Evolutionary conservation across 306 rosid species (phyloP), one percentile per base, ranked within the genome.

Genomic region (Trifolium pratense): DNA sequence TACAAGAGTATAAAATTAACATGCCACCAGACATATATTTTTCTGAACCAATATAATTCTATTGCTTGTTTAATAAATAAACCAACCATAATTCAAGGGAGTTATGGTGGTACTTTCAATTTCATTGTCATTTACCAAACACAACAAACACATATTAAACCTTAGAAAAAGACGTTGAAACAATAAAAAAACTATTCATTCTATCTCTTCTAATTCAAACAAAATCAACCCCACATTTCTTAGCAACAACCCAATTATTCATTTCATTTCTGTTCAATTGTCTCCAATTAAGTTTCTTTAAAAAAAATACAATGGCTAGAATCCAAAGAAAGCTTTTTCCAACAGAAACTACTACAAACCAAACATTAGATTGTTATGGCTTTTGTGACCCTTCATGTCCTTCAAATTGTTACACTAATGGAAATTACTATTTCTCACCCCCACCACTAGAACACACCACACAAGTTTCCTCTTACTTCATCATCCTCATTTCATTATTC

Each of bases 321-420:
- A 85, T 45, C 76, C 88, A 78, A 84, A 82, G 96, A 80, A 88
- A 85, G 20, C 91, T 92, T 75, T 88, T 87, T 65, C 94, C 87
- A 2, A 21, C 80, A 18, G 29, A 56, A 16, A 36, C 71, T 4
- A 42, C 83, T 25, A 25, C 87, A 55, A 82, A 81, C 80, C 87
- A 82, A 80, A 79, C 87, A 21, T 63, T 59, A 32, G 85, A 88
- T 9, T 90, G 96, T 34, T 57, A 75, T n/a, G 89, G 80, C 6
- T 78, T 73, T 57, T 87, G 91, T 63, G 86, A 82, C 75, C 89
- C 78, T 2, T 21, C 53, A 42, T 90, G 92, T 61, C 72, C 85
- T 21, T 87, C 60, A 43, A 85, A 80, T 49, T 91, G 94, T 23
- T 86, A 71, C 71, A 18, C 76, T 57, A 84, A 76, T 39, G 78